Evolutionary conservation across 2,329 filamentous ascomycete species (phyloP).

Genomic region (Plectosphaerella sp.): DNA sequence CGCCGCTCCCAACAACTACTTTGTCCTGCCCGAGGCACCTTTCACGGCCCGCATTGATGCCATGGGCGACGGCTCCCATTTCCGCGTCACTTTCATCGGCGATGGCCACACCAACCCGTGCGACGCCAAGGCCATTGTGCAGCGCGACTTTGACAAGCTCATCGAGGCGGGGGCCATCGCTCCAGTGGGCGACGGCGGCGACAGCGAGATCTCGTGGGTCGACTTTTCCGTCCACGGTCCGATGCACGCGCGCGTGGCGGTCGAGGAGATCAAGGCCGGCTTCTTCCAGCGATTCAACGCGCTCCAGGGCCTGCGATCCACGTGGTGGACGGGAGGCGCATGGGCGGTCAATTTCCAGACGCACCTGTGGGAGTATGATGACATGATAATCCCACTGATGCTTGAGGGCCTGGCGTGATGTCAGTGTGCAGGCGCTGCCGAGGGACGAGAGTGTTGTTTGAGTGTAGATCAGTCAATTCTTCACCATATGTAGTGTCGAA

Average conservation of each 20-base stretch:
- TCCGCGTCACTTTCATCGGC: constrained; percentile 23
- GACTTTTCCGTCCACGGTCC: constrained; percentile 30
- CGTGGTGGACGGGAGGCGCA: constrained; percentile 38
- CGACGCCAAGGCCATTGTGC: constrained; percentile 16
- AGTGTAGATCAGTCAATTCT: too few species aligned
- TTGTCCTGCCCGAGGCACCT: constrained; percentile 14
- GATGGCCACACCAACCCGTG: constrained; percentile 13
- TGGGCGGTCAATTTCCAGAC: constrained; percentile 27
- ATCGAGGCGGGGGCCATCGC: constrained; percentile 20
- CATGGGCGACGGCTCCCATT: constrained; percentile 18
- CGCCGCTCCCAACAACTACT: constrained; percentile 15
- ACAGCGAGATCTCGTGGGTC: constrained; percentile 25
- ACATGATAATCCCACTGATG: constrained; percentile 16
- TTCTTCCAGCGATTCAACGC: constrained; percentile 35
- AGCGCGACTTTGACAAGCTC: constrained; percentile 19
- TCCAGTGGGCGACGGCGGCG: constrained; percentile 6
- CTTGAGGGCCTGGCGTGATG: constrained; percentile 4
- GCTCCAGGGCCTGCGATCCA: constrained; percentile 38
- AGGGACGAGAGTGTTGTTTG: too few species aligned
- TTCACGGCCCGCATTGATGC: constrained; percentile 22
- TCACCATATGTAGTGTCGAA: too few species aligned
- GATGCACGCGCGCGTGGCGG: constrained; percentile 26
- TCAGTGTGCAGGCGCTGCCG: too few species aligned
- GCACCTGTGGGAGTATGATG: constrained; percentile 27
- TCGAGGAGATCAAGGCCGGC: constrained; percentile 27